Evolutionary conservation across 768 basidiomycete species (phyloP), one percentile per base, ranked within the genome.

Genomic region (Russula brevipes): DNA sequence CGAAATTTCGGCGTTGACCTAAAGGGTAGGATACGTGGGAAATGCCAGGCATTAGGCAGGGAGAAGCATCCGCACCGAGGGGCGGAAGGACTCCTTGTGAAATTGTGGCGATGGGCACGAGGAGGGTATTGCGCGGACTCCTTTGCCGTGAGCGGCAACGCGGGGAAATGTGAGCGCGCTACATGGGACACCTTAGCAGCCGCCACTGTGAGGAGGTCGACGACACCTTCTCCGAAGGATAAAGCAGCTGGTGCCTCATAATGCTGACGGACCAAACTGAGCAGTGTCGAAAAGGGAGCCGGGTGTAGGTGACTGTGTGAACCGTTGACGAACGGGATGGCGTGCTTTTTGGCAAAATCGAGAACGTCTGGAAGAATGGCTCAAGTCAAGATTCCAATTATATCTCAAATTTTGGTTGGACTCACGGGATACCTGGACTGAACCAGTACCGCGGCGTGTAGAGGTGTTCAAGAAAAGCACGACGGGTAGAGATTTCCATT

Each of bases 121-220:
- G 61, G 51, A 39, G 36, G 52, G 45, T 12, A 41, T 49, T 16
- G 39, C 24, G 24, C 11, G 17, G 30, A 10, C 33, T 35, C 41
- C 44, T 45, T 54, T 53, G 19, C 5, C 39, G 47, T 17, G 5
- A 30, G 35, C 5, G 63, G 41, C 7, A 36, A 54, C 39, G 63
- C 14, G 8, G 38, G 38, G 1, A 42, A 7, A 39, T 54, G 57
- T 46, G 49, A 59, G 16, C 52, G 52, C 6, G 44, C 14, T 9
- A 38, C 57, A 10, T 59, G 62, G 17, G 57, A 59, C 39, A 51
- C 50, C 59, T 36, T 60, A 41, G 58, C 63, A 2, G 63, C 58
- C 35, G 63, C 46, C 41, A 64, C 63, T 12, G 63, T 64, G 47
- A 64, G 24, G 9, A 64, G 45, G 47, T 64, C 63, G 11, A 54